A percentile compares a stretch with the other conserved stretches of the same genome.
phyloP scores from a whole-genome alignment of 2,329 filamentous ascomycete species.

The Aspergillus pseudoviridinutans region DNA sequence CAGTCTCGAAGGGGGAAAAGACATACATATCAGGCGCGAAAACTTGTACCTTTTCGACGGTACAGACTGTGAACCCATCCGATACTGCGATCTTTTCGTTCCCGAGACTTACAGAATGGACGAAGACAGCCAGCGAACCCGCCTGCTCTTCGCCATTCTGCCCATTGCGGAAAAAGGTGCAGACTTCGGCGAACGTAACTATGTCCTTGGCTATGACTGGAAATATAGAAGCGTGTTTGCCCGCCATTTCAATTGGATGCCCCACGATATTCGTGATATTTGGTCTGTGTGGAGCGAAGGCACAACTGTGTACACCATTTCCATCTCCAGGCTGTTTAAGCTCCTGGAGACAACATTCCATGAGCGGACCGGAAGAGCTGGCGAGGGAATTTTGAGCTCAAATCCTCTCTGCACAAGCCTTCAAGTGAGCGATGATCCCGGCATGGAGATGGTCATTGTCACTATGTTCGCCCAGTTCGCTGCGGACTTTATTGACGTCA shows the following conservation, averaged over 20 bases:
- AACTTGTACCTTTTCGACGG: constrained; percentile 24
- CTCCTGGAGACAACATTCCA: constrained; percentile 20
- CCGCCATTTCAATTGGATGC: constrained; percentile 23
- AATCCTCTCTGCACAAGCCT: constrained; percentile 16
- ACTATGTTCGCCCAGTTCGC: constrained; percentile 30
- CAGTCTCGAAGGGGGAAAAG: constrained; percentile 19
- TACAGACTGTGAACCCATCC: constrained; percentile 21
- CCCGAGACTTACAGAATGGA: constrained; percentile 4
- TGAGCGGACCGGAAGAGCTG: constrained; percentile 11
- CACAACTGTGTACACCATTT: constrained; percentile 18
- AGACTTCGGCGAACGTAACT: constrained; percentile 16
- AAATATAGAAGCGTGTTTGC: constrained; percentile 18
- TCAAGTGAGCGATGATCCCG: constrained; percentile 20
- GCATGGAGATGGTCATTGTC: constrained; percentile 29
- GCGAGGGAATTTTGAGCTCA: constrained; percentile 22
- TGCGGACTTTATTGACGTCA: constrained; percentile 22
- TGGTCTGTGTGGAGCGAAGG: constrained; percentile 25
- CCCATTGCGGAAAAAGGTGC: constrained; percentile 18
- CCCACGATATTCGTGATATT: constrained; percentile 20
- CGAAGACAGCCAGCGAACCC: constrained; percentile 11
- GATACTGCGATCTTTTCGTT: constrained; percentile 19
- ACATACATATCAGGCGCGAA: constrained; percentile 13
- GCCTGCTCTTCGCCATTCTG: constrained; percentile 19
- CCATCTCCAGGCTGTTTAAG: constrained; percentile 18
- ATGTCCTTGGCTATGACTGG: constrained; percentile 28